Conservation (phyloP, 371 early-diverging fungal species). For the Mortierella sp. region DNA sequence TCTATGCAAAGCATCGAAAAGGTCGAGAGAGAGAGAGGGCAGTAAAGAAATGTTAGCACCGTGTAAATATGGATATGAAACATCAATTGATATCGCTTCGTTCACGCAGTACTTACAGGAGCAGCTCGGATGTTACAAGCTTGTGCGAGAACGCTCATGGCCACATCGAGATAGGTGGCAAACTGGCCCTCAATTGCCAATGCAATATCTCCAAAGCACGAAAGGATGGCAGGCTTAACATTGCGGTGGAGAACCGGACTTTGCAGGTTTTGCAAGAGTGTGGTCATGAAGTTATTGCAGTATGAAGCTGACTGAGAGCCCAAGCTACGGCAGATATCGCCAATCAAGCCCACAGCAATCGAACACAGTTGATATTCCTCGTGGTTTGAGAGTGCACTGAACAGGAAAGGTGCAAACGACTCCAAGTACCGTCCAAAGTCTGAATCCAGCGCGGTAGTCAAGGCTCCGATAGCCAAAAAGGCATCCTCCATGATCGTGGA, state of each 20-base stretch:
- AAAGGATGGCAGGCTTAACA: constrained; percentile 93
- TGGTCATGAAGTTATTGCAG: constrained; percentile 86
- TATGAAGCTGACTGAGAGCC: constrained; percentile 75
- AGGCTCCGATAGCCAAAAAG: constrained; percentile 88
- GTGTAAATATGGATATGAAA: too few species aligned
- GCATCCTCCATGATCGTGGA: constrained; percentile 94
- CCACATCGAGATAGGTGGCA: constrained; percentile 80
- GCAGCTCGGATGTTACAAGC: constrained; percentile 78
- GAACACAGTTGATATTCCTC: constrained; percentile 90
- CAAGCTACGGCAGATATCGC: constrained; percentile 94
- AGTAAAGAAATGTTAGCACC: too few species aligned
- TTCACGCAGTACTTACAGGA: constrained; percentile 42
- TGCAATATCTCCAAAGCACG: constrained; percentile 98
- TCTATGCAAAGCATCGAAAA: constrained; percentile 29
- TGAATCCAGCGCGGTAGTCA: constrained; percentile 82
- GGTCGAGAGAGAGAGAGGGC: constrained; percentile 12
- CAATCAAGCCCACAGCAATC: constrained; percentile 94
- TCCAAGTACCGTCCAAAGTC: constrained; percentile 90
- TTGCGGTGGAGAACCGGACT: constrained; percentile 80
- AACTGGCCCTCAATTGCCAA: constrained; percentile 92
- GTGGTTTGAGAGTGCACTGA: constrained; percentile 84
- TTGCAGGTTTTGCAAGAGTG: constrained; percentile 82
- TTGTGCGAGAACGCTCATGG: constrained; percentile 88
- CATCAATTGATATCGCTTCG: too few species aligned
- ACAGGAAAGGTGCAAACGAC: constrained; percentile 85